A percentile compares a stretch with the other conserved stretches of the same genome.
phyloP scores from a whole-genome alignment of 148 eudicot species.

The Mesembryanthemum crystallinum region DNA sequence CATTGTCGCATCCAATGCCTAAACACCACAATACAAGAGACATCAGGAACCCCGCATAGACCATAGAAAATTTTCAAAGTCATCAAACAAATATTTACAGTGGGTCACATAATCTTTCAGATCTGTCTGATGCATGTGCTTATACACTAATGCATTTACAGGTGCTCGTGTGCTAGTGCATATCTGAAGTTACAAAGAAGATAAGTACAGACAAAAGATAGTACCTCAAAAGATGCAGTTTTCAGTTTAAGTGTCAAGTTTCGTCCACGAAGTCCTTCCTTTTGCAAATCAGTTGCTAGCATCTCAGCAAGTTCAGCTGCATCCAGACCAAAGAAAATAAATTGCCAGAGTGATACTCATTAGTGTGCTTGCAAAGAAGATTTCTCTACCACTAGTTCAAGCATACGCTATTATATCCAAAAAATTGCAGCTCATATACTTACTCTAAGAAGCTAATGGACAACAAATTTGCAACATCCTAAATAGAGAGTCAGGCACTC shows the following conservation, averaged over 20 bases:
- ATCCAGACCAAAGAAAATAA: conserved; percentile 19
- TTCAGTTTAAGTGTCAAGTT: conserved; percentile 86
- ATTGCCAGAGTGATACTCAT: background rate
- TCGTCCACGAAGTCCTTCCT: conserved; percentile 74
- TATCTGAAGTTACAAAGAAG: background rate
- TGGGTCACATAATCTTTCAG: background rate
- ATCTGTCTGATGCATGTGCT: background rate
- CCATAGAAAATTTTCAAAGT: background rate
- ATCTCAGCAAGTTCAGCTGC: conserved; percentile 90
- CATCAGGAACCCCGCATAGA: background rate
- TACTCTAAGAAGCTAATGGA: background rate
- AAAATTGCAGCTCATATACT: background rate
- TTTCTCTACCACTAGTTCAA: background rate
- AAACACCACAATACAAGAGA: background rate
- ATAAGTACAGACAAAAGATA: conserved; percentile 20
- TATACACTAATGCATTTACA: conserved; percentile 5
- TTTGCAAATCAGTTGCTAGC: conserved; percentile 81
- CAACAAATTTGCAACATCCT: background rate
- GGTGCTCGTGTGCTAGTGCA: background rate
- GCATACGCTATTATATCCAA: background rate
- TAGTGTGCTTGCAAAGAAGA: background rate
- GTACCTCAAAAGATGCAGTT: conserved; percentile 91
- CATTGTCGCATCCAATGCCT: background rate
- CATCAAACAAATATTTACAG: too few relatives aligned
- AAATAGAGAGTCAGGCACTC: background rate